phyloP scores from a whole-genome alignment of 1,284 basidiomycete genomes.

The Puccinia coronata region DNA sequence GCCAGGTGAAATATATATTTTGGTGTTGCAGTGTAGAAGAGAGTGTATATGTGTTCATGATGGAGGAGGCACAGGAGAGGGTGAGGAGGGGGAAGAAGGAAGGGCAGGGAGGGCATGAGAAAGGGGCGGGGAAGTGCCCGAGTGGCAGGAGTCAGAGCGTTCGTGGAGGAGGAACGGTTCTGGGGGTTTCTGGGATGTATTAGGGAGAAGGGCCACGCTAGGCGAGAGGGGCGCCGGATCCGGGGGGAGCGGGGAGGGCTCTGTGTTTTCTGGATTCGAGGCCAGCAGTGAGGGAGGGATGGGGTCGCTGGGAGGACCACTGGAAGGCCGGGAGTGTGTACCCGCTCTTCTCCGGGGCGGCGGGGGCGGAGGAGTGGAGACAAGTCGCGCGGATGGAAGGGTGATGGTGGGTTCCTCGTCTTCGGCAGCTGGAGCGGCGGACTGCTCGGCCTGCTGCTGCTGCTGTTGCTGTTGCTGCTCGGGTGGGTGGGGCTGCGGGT shows the following conservation, averaged over 20 bases:
- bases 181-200: background rate
- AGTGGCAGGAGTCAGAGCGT: conserved; percentile 7
- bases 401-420: background rate
- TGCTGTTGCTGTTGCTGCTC: background rate
- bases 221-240: conserved; percentile 1
- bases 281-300: background rate
- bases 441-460: background rate
- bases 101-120: background rate
- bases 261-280: background rate
- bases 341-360: conserved; percentile 17
- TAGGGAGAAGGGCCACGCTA: background rate
- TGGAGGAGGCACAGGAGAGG: background rate
- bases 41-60: background rate
- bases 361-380: background rate
- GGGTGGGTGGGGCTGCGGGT: background rate
- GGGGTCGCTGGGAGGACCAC: background rate
- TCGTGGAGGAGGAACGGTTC: conserved; percentile 22
- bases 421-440: background rate
- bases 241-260: background rate
- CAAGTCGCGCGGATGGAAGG: background rate
- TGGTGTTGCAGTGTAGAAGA: background rate
- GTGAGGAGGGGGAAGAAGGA: background rate
- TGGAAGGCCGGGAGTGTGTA: background rate
- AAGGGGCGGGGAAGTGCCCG: background rate
- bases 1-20: too few species aligned